Conservation (phyloP, 1,139 yeast genomes). For the Pichia sp. region DNA sequence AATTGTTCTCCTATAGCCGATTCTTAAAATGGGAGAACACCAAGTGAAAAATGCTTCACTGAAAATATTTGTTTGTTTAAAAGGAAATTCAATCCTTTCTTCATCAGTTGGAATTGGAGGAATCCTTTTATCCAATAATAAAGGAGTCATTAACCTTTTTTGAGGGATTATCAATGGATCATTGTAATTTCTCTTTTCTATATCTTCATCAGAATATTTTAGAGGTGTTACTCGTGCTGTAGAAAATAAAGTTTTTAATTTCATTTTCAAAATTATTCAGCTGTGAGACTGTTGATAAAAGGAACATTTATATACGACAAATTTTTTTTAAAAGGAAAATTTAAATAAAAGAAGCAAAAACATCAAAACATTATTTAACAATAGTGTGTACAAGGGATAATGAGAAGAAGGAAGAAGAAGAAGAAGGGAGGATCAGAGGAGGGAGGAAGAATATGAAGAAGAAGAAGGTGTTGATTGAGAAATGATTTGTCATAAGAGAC, state of each 20-base stretch:
- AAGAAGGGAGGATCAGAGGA: no score
- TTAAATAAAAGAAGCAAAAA: no score
- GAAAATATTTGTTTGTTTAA: slow-evolving; percentile 31
- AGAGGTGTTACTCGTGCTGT: slow-evolving; percentile 4
- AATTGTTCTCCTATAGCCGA: slow-evolving; percentile 64
- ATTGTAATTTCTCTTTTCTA: slow-evolving; percentile 14
- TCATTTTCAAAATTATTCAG: not conserved
- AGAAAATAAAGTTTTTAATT: slow-evolving; percentile 5
- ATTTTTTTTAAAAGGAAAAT: no score
- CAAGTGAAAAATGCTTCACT: slow-evolving; percentile 46
- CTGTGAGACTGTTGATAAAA: no score
- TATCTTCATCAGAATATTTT: slow-evolving; percentile 15
- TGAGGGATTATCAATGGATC: slow-evolving; percentile 20
- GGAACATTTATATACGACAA: no score
- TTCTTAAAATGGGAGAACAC: slow-evolving; percentile 51
- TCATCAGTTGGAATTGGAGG: slow-evolving; percentile 41
- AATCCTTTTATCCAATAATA: slow-evolving; percentile 18
- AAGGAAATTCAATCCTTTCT: slow-evolving; percentile 44
- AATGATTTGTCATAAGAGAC: no score
- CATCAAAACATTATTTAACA: no score
- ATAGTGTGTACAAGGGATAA: no score
- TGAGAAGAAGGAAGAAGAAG: no score
- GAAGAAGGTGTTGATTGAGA: no score
- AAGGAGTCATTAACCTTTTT: slow-evolving; percentile 23
- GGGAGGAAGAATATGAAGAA: no score